Evolutionary conservation across 495 filamentous ascomycete species (phyloP), one percentile per base, ranked within the genome.

Genomic region (Chlorociboria aeruginascens): DNA sequence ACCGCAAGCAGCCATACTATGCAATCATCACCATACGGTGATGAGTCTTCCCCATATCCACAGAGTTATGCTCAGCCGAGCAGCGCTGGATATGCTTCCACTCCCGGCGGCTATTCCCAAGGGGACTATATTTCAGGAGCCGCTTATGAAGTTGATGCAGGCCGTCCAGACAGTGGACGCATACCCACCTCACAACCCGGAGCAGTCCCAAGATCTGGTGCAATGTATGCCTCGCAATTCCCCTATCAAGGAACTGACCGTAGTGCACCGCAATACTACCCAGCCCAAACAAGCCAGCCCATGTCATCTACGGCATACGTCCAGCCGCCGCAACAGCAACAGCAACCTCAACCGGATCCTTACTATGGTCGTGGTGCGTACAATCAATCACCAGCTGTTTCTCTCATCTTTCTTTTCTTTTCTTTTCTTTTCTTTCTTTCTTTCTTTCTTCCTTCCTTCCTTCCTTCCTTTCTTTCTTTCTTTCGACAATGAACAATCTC

Each of bases 331-430:
- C n/a, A 44, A 38, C 69, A 68, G 52, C 65, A 68, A 53, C 65
- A 68, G 20, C 20, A 25, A 25, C 4, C 20, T 25, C 20, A 25
- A 44, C 50, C 53, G 46, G 70, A 75, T 58, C 58, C 65, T 31
- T 66, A 71, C 44, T 70, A 69, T 52, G 70, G 69, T 64, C 73
- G 73, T 66, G 70, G 68, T 69, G 64, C 63, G 66, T 69, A 72
- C 61, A 54, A 46, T 54, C 61, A 54, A 46, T 54, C 36, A 56
- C 32, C 34, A 34, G 40, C 47, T 31, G 45, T 34, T 43, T 53
- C 32, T 32, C 31, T 29, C 6, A 44, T 32, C 49, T 28, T 37
- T 28, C 34, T 14, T 10, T 28, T 25, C 32, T 28, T 30, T 34
- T 25, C 32, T 28, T 30, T 34, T 25, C 32, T 28, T 30, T 34